These are phyloP conservation scores for Ustilago hordei DNA, from an alignment of 1,284 basidiomycete species.

Conservation along the genomic window DNA sequence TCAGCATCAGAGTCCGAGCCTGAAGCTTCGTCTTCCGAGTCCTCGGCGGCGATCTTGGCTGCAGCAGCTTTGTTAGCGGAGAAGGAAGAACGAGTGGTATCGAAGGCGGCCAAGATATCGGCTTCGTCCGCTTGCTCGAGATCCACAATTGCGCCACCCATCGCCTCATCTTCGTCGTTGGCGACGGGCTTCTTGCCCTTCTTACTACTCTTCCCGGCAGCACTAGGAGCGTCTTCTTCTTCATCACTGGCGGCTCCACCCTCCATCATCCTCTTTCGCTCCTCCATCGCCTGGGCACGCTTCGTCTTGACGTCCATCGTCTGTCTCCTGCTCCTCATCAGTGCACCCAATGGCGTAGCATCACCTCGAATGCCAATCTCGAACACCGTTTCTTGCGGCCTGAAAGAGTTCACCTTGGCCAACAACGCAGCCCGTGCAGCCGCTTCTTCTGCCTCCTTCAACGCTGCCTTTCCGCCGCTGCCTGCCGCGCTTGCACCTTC, in stretches of 20 bases:
- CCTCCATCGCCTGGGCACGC: constrained; percentile 70
- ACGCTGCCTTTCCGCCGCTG: constrained; percentile 11
- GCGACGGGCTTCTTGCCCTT: constrained; percentile 46
- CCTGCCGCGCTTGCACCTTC: neutral
- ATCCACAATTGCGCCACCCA: constrained; percentile 70
- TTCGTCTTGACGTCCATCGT: constrained; percentile 75
- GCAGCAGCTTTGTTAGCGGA: constrained; percentile 7
- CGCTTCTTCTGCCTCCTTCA: constrained; percentile 72
- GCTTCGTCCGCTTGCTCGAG: constrained; percentile 75
- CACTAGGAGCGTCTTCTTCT: constrained; percentile 16
- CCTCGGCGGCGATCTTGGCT: constrained; percentile 1
- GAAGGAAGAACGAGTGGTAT: constrained; percentile 17
- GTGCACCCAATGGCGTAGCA: constrained; percentile 65
- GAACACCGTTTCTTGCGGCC: constrained; percentile 89
- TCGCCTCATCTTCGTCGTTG: constrained; percentile 43
- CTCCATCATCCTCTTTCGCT: constrained; percentile 62
- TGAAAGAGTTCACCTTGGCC: constrained; percentile 82
- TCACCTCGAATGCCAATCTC: constrained; percentile 85
- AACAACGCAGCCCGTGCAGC: constrained; percentile 77
- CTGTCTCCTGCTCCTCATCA: constrained; percentile 91
- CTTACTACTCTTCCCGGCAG: constrained; percentile 2
- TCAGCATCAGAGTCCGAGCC: constrained; percentile 58
- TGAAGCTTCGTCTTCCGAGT: neutral
- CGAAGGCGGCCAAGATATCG: constrained; percentile 52
- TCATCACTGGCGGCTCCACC: constrained; percentile 18